Percentiles rank a stretch among this genome's conserved stretches.
phyloP scores from a whole-genome alignment of 225 moss, liverwort and hornwort genomes.

The Pseudisothecium myosuroides region DNA sequence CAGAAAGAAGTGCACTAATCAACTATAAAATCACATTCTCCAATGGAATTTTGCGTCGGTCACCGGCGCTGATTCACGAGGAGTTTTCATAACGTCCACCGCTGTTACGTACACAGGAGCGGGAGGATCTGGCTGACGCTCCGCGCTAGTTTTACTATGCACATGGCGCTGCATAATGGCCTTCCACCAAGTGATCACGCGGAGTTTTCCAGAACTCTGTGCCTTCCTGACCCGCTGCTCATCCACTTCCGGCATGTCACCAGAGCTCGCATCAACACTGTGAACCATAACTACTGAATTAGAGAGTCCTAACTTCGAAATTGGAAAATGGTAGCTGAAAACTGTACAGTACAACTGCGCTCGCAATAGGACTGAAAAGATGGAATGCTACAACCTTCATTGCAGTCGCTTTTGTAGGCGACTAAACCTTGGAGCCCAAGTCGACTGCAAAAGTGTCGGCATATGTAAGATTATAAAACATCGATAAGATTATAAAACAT shows the following conservation, averaged over 20 bases:
- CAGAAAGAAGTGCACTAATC: not conserved
- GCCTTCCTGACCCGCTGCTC: not conserved
- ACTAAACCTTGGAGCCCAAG: not conserved
- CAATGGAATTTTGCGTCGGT: slow-evolving; percentile 1
- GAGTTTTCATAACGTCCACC: not conserved
- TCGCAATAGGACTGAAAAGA: not conserved
- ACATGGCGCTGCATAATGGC: not conserved
- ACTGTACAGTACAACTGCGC: not conserved
- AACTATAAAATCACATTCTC: slow-evolving; percentile 6
- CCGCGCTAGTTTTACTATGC: not conserved
- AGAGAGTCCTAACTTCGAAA: not conserved
- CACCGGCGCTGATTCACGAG: not conserved
- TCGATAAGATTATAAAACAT: not conserved
- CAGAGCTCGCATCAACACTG: not conserved
- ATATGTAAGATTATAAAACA: not conserved
- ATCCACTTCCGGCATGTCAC: not conserved
- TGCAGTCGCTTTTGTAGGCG: not conserved
- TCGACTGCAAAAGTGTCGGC: not conserved
- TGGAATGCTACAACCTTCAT: not conserved
- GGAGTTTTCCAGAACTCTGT: not conserved
- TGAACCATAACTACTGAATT: not conserved
- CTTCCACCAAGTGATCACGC: slow-evolving; percentile 8
- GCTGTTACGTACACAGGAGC: not conserved
- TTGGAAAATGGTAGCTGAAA: not conserved
- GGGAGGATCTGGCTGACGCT: not conserved